Evolutionary conservation across 768 basidiomycete species (phyloP), one percentile per base, ranked within the genome.

Genomic region (Calocybe gangraenosa): DNA sequence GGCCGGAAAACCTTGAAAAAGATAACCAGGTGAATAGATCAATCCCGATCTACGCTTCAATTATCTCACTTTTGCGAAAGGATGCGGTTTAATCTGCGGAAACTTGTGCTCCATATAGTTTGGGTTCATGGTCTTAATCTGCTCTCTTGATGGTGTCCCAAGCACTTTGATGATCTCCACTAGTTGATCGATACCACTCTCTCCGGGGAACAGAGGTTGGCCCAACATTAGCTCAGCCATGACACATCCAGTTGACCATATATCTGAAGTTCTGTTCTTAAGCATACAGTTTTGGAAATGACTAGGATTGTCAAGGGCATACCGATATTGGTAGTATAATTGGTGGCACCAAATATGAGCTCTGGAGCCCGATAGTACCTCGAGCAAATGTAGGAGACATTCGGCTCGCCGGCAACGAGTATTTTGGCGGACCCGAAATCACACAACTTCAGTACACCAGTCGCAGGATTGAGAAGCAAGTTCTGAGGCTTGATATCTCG

Each of bases 91-190:
- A 75, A 99, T 99, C 69, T 98, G 95, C 1, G 96, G 96, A 75
- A 99, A 99, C 69, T 98, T 97, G 81, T 99, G 96, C 64, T 99
- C 96, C 96, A 98, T 98, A 70, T 99, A 99, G 73, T 99, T 99
- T 44, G 96, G 96, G 69, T 99, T 99, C 96, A 99, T 99, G 56
- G 96, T 98, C 84, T 99, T 98, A 80, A 99, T 99, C 68, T 99
- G 96, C 63, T 98, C 96, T 55, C 95, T 76, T 48, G 96, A 94
- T 2, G 96, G 96, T 17, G 96, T 99, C 13, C 96, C 96, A 43
- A 99, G 81, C 35, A 99, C 93, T 67, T 99, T 99, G 84, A 99
- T 99, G 58, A 99, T 99, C 71, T 99, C 96, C 46, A 99, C 96
- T 59, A 99, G 66, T 71, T 99, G 96, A 69, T 99, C 96, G 60